Base-by-base conservation (phyloP, 2,329 filamentous ascomycete genomes). In the Fusarium sp. region DNA sequence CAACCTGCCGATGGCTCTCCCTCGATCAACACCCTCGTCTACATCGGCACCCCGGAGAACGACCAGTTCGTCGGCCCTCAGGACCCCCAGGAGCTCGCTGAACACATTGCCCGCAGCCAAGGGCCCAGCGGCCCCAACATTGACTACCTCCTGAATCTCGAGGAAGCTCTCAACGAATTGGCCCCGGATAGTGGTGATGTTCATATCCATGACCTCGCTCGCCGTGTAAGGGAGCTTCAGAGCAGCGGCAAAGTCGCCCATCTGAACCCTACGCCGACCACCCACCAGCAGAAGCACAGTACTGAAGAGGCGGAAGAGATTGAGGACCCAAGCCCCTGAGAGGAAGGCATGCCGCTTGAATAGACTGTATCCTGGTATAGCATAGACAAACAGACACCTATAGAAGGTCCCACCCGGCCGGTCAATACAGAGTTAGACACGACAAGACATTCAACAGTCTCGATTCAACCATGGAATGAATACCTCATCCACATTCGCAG, bases 41-140 rank as follows among this genome's bases (percentile, higher is more conserved):
- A 99, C 82, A 98, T 99, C 79, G 96, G 96, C 24, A 93, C 97
- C 3, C 96, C 96, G 0, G 91, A 92, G 53, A 99, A 99, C 79
- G 92, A 94, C 64, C 96, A 98, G 82, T 99, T 99, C 79, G 87
- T 95, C 40, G 94, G 94, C 0, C 91, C 92, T 0, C 95, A 97
- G 80, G 92, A 96, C 62, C 93, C 93, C 1, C 90, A 94, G 78
- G 81, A 85, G 46, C 88, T 98, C 59, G 95, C 96, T 27, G 88
- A 91, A 82, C 94, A 96, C 82, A 98, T 99, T 77, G 88, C 91
- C 76, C 85, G 85, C 56, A 94, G 94, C 77, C 83, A 86, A 44
- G 96, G 96, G 0, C 94, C 95, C 27, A 98, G 95, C 82, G 96
- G 96, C 1, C 90, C 92, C 80, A 98, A 98, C 82, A 91, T 88